phyloP scores from a whole-genome alignment of 1,284 basidiomycete species.

The Puccinia polysora region DNA sequence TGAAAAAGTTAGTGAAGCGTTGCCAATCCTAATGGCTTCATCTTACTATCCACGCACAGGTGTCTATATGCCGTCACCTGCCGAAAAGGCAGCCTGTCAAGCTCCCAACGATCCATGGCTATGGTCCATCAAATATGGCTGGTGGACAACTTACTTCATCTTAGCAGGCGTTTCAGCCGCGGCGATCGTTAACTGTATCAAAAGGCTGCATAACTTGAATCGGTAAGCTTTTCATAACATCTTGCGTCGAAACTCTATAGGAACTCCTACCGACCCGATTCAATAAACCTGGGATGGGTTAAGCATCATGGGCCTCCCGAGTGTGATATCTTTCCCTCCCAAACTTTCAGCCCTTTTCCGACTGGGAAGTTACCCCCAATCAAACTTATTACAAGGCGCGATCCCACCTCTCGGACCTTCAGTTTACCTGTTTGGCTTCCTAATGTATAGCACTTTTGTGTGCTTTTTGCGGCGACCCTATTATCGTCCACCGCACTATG shows the following conservation, averaged over 20 bases:
- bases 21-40: no score
- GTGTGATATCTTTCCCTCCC: slow-evolving; percentile 18
- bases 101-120: slow-evolving; percentile 33
- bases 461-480: slow-evolving; percentile 30
- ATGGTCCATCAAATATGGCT: slow-evolving; percentile 24
- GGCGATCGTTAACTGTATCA: slow-evolving; percentile 32
- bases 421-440: slow-evolving; percentile 32
- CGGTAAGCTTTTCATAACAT: slow-evolving; percentile 7
- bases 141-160: slow-evolving; percentile 42
- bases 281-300: not conserved
- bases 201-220: slow-evolving; percentile 32
- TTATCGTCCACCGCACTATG: slow-evolving; percentile 22
- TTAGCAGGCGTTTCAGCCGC: slow-evolving; percentile 11
- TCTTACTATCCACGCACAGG: no score
- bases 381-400: not conserved
- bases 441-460: slow-evolving; percentile 23
- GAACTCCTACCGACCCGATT: not conserved
- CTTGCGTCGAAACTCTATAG: not conserved
- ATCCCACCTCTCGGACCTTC: slow-evolving; percentile 34
- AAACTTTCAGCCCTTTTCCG: slow-evolving; percentile 30
- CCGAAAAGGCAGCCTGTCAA: slow-evolving; percentile 32
- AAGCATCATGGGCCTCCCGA: slow-evolving; percentile 20
- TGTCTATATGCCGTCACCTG: slow-evolving; percentile 17
- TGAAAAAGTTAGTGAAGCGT: no score
- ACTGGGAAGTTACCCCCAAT: slow-evolving; percentile 34